Evolutionary conservation across 228 moss, liverwort and hornwort genomes (phyloP).

Genomic region (Sphagnum fallax): DNA sequence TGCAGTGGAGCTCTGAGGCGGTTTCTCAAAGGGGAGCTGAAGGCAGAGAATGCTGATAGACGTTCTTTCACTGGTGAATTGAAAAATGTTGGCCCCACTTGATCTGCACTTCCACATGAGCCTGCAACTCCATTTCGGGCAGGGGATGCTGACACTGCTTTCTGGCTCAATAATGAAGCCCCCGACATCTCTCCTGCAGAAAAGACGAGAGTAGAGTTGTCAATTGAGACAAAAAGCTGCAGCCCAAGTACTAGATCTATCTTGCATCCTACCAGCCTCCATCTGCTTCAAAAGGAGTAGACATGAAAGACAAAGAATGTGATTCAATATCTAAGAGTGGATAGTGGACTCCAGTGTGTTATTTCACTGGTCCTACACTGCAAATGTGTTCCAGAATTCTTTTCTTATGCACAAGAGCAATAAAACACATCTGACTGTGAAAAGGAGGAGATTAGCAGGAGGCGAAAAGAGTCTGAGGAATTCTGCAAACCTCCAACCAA

Average conservation of each 20-base stretch:
- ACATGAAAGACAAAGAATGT: no score
- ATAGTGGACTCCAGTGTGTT: neutral
- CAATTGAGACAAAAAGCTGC: no score
- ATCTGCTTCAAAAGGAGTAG: no score
- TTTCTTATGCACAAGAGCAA: no score
- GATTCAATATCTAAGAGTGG: neutral
- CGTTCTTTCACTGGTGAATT: slow-evolving; percentile 75
- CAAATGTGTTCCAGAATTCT: no score
- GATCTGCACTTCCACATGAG: slow-evolving; percentile 28
- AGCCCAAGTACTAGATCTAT: no score
- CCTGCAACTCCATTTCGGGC: slow-evolving; percentile 33
- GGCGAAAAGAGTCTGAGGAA: neutral
- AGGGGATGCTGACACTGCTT: slow-evolving; percentile 24
- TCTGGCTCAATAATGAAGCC: slow-evolving; percentile 45
- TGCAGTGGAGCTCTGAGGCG: slow-evolving; percentile 68
- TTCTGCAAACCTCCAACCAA: slow-evolving; percentile 9
- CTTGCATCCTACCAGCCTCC: no score
- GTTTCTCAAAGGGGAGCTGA: slow-evolving; percentile 64
- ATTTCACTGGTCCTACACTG: no score
- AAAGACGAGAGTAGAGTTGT: neutral
- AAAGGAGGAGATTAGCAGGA: no score
- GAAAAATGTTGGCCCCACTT: slow-evolving; percentile 39
- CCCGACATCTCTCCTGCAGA: slow-evolving; percentile 42
- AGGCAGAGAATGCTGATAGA: slow-evolving; percentile 83
- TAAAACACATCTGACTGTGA: no score